Base-by-base conservation (phyloP, 768 basidiomycete species). In the Leccinellum rugosiceps region DNA sequence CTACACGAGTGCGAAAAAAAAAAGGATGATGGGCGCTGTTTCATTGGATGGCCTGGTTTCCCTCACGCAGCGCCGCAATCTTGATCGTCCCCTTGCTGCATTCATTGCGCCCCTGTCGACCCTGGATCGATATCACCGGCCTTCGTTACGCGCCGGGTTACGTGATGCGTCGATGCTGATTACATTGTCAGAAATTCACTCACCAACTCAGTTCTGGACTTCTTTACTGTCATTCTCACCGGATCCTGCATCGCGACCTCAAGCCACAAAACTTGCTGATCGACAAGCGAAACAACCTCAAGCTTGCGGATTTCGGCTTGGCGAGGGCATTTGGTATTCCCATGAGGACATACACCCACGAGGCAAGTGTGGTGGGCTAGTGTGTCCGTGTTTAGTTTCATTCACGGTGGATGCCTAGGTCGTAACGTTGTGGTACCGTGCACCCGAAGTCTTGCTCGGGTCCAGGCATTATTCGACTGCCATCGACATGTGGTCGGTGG, bases 401-500 rank as follows among this genome's bases (percentile, higher is more conserved):
- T 59, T 56, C 30, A 53, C 56, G 47, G 30, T 52, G 41, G 45
- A 38, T 50, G 26, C 11, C 4, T 69, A 99, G 97, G 97, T 99
- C 49, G 97, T 99, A 21, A 99, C 97, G 10, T 81, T 99, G 38
- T 99, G 97, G 97, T 99, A 99, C 71, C 92, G 97, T 50, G 93
- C 96, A 5, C 97, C 97, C 3, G 97, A 99, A 72, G 96, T 99
- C 50, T 79, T 99, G 19, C 86, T 99, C 2, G 96, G 96, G 30
- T 90, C 92, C 5, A 86, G 95, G 44, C 94, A 98, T 72, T 99
- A 99, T 75, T 88, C 93, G 15, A 99, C 97, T 2, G 92, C 94
- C 3, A 91, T 99, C 67, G 97, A 99, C 76, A 97, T 98, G 93
- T 99, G 97, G 97, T 95, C 93, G n/a, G 96, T 99, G 21, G 97